A percentile compares a stretch with the other conserved stretches of the same genome.
Evolutionary conservation across 1,139 yeast genomes (phyloP).

Genomic region (Suhomyces panamericanus): DNA sequence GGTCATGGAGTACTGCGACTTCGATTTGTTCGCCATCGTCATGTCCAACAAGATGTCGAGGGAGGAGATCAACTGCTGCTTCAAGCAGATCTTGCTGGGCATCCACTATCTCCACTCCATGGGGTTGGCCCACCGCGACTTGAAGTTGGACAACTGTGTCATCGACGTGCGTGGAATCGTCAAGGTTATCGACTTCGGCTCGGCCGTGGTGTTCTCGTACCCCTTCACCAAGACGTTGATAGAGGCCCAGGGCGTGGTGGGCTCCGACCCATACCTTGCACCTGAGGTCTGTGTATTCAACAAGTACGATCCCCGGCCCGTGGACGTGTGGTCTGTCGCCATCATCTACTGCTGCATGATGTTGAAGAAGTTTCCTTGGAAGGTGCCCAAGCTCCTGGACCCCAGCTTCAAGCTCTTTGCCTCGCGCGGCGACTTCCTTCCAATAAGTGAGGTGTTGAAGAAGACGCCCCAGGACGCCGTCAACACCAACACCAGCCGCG

Average conservation of each 20-base stretch:
- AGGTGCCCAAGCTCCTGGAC: constrained; percentile 85
- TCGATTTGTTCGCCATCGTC: constrained; percentile 89
- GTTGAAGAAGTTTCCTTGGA: constrained; percentile 94
- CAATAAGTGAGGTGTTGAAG: constrained; percentile 43
- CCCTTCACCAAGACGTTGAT: constrained; percentile 82
- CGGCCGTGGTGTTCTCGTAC: constrained; percentile 89
- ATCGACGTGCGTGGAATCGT: constrained; percentile 82
- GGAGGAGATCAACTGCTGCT: constrained; percentile 85
- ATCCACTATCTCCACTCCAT: constrained; percentile 80
- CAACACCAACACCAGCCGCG: constrained; percentile 6
- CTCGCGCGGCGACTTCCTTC: constrained; percentile 46
- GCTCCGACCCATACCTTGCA: constrained; percentile 91
- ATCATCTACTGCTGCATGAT: constrained; percentile 95
- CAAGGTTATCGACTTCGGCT: constrained; percentile 89
- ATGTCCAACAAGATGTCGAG: constrained; percentile 92
- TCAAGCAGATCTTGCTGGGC: constrained; percentile 82
- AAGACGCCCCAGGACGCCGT: constrained; percentile 36
- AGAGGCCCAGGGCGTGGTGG: constrained; percentile 87
- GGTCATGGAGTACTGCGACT: constrained; percentile 95
- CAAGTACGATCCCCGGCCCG: constrained; percentile 86
- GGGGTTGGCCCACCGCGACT: constrained; percentile 90
- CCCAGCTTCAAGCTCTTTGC: constrained; percentile 74
- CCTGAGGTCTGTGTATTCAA: constrained; percentile 89
- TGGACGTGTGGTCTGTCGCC: constrained; percentile 94
- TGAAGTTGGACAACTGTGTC: constrained; percentile 92